Evolutionary conservation across 2,329 filamentous ascomycete species (phyloP).

Genomic region (Colletotrichum caudatum): DNA sequence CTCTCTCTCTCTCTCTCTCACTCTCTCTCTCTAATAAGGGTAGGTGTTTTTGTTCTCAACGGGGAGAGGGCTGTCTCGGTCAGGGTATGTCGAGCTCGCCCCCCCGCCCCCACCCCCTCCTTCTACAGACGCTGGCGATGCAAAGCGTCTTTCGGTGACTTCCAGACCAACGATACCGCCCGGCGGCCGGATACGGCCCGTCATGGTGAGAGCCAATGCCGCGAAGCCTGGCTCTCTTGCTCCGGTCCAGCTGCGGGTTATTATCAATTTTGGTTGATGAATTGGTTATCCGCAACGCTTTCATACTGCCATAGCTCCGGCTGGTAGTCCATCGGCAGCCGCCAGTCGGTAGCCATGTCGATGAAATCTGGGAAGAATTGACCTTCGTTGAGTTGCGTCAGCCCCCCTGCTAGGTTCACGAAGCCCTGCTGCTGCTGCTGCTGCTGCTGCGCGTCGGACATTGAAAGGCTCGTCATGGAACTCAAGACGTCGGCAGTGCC

Average conservation of each 20-base stretch:
- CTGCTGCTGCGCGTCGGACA: slow-evolving; percentile 27
- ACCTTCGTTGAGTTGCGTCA: background rate
- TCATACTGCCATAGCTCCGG: slow-evolving; percentile 35
- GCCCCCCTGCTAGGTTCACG: background rate
- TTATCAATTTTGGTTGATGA: slow-evolving; percentile 15
- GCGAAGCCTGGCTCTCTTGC: slow-evolving; percentile 9
- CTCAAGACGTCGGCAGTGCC: slow-evolving; percentile 16
- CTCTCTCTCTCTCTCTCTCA: too few species aligned
- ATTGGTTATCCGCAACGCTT: slow-evolving; percentile 9
- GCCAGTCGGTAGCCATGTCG: slow-evolving; percentile 32
- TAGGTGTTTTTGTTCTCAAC: background rate
- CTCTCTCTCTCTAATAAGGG: background rate
- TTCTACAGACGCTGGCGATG: background rate
- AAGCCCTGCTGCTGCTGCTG: slow-evolving; percentile 12
- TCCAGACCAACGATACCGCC: background rate
- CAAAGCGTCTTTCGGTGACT: background rate
- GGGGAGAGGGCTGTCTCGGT: slow-evolving; percentile 1
- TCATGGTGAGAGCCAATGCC: background rate
- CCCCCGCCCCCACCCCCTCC: too few species aligned
- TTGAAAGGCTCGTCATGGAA: slow-evolving; percentile 28
- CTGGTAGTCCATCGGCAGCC: slow-evolving; percentile 37
- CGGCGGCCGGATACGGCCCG: background rate
- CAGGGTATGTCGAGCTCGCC: background rate
- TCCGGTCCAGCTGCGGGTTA: background rate
- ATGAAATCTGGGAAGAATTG: slow-evolving; percentile 24